These are phyloP conservation scores for Primulina eburnea DNA, from an alignment of 257 asterid genomes.

Conservation along the genomic window DNA sequence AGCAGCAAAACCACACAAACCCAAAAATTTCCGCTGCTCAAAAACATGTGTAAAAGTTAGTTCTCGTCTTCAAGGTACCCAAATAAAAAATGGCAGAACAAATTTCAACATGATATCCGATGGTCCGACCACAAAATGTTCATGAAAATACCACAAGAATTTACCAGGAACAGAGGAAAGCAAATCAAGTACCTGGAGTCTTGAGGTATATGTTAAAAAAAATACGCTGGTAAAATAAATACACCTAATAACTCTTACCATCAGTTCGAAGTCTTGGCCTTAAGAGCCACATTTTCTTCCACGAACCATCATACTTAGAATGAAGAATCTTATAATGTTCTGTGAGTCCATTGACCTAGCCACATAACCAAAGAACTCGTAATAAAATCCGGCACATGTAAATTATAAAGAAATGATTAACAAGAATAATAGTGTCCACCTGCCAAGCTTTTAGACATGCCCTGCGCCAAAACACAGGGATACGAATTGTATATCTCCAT, in stretches of 20 bases:
- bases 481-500: conserved; percentile 90
- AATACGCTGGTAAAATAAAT: neutral
- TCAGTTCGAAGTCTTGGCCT: conserved; percentile 95
- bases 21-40: neutral
- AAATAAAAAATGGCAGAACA: neutral
- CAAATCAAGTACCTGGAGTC: neutral
- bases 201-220: conserved; percentile 5
- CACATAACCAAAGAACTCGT: conserved; percentile 17
- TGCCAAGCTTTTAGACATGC: conserved; percentile 95
- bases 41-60: neutral
- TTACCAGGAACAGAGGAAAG: conserved; percentile 2
- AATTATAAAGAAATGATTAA: neutral
- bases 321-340: conserved; percentile 75
- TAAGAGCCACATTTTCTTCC: conserved; percentile 98
- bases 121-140: neutral
- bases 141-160: neutral
- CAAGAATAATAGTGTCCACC: conserved; percentile 38
- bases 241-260: conserved; percentile 40
- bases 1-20: neutral
- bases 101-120: neutral
- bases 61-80: neutral
- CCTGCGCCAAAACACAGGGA: conserved; percentile 91
- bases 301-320: conserved; percentile 69
- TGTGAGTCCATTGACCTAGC: conserved; percentile 58
- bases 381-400: conserved; percentile 10